Evolutionary conservation across 768 basidiomycete genomes (phyloP).

Genomic region (Paxillus rubicundulus): DNA sequence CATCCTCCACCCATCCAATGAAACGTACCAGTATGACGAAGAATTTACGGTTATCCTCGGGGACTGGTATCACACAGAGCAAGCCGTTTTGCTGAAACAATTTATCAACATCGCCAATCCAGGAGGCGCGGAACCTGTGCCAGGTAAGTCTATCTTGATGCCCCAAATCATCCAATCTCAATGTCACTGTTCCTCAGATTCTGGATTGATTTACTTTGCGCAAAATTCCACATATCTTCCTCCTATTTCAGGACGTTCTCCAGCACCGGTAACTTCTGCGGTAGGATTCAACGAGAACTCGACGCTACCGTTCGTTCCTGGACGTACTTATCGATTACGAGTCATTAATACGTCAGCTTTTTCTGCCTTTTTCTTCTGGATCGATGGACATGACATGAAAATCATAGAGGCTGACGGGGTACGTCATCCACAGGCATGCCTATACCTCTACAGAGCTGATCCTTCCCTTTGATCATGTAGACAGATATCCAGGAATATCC

Average conservation of each 20-base stretch:
- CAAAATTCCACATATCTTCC: slow-evolving; percentile 71
- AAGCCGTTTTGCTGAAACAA: slow-evolving; percentile 53
- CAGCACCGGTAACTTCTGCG: slow-evolving; percentile 45
- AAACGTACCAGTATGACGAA: slow-evolving; percentile 77
- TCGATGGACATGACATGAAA: slow-evolving; percentile 83
- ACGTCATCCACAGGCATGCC: slow-evolving; percentile 23
- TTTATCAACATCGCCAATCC: slow-evolving; percentile 78
- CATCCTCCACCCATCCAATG: slow-evolving; percentile 65
- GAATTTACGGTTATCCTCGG: slow-evolving; percentile 84
- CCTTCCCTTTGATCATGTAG: slow-evolving; percentile 31
- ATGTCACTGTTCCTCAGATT: slow-evolving; percentile 44
- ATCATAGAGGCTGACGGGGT: slow-evolving; percentile 86
- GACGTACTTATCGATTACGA: slow-evolving; percentile 87
- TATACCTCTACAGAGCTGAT: not conserved
- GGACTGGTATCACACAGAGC: slow-evolving; percentile 92
- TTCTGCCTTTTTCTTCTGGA: slow-evolving; percentile 79
- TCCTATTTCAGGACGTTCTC: slow-evolving; percentile 49
- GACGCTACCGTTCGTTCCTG: slow-evolving; percentile 74
- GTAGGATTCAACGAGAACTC: slow-evolving; percentile 89
- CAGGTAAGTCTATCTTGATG: slow-evolving; percentile 46
- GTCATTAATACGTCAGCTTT: slow-evolving; percentile 83
- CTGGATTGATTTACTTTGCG: slow-evolving; percentile 80
- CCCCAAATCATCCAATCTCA: not conserved
- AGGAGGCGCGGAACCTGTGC: slow-evolving; percentile 83
- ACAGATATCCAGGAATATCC: slow-evolving; percentile 75